Base-by-base conservation (phyloP, 2,329 filamentous ascomycete genomes). In the Chrysoporthe deuterocubensis region DNA sequence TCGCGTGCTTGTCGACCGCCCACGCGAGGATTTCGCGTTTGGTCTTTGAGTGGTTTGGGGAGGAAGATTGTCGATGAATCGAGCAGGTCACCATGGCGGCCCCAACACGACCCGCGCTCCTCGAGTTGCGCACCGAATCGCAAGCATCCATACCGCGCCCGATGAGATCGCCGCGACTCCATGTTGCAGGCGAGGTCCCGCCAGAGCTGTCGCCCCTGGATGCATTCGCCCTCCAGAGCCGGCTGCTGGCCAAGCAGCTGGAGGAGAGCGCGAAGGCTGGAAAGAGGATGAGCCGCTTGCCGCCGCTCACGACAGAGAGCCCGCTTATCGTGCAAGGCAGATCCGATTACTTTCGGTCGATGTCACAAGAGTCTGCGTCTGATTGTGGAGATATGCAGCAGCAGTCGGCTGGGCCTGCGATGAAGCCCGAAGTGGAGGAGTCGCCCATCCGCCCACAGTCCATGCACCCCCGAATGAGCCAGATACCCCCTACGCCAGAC, bases 141-240 rank as follows among this genome's bases (percentile, higher is more conserved):
- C 81, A 85, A 63, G 79, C 83, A 37, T 87, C 86, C 13, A 75
- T 82, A 64, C 82, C 85, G 21, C 84, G 84, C 65, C 85, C 87
- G n/a, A 79, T 90, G 44, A 84, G 85, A 71, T 94, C 92, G n/a
- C 91, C 92, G 54, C 89, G 91, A 70, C 82, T 93, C 68, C 91
- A 94, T 78, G 85, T 92, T 67, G 91, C 91, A 67, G 92, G 92
- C 70, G 92, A 95, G 73, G 87, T 92, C 1, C 95, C 96, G 26
- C 96, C 96, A 5, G 92, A 96, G 64, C 85, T 98, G 67, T 98
- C 96, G 8, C 96, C 96, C 13, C 87, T 99, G 71, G 96, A 99
- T 84, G 95, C 95, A 60, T 96, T 99, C 77, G 95, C 95, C 32
- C 86, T 95, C 70, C 95, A 98, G 76, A 96, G 94, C 74, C 90